These are phyloP conservation scores for Batkoa obscura DNA, from an alignment of 371 early-diverging fungal genomes.

Conservation along the genomic window DNA sequence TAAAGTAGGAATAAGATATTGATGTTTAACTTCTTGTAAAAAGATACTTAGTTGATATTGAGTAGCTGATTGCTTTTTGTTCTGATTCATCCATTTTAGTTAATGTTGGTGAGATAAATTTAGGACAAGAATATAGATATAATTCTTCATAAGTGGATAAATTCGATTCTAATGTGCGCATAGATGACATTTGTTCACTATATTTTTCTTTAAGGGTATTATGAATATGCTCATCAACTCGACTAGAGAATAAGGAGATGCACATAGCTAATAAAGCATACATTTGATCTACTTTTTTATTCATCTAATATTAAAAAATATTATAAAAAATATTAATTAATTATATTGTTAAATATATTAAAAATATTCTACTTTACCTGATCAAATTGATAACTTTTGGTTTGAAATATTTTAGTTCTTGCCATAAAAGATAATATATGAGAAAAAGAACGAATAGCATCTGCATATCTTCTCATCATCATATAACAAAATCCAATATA, in stretches of 20 bases:
- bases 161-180: conserved; percentile 74
- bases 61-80: conserved; percentile 7
- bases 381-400: conserved; percentile 80
- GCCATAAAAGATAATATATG: conserved; percentile 35
- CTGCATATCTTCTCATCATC: conserved; percentile 93
- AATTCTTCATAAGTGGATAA: conserved; percentile 65
- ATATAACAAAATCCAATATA: conserved; percentile 91
- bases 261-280: conserved; percentile 82
- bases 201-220: conserved; percentile 72
- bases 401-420: conserved; percentile 75
- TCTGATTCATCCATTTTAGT: conserved; percentile 41
- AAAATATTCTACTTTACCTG: conserved; percentile 31
- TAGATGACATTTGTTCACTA: conserved; percentile 70
- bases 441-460: conserved; percentile 83
- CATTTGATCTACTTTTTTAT: conserved; percentile 85
- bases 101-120: conserved; percentile 76
- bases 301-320: conserved; percentile 21
- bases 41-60: conserved; percentile 62
- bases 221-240: conserved; percentile 84
- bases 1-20: conserved; percentile 66
- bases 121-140: conserved; percentile 81
- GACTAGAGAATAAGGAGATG: conserved; percentile 77
- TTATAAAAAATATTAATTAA: conserved; percentile 1
- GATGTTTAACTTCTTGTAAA: conserved; percentile 62
- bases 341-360: conserved; percentile 4